Conservation (phyloP, 2,329 filamentous ascomycete genomes). For the Thielaviopsis musarum region DNA sequence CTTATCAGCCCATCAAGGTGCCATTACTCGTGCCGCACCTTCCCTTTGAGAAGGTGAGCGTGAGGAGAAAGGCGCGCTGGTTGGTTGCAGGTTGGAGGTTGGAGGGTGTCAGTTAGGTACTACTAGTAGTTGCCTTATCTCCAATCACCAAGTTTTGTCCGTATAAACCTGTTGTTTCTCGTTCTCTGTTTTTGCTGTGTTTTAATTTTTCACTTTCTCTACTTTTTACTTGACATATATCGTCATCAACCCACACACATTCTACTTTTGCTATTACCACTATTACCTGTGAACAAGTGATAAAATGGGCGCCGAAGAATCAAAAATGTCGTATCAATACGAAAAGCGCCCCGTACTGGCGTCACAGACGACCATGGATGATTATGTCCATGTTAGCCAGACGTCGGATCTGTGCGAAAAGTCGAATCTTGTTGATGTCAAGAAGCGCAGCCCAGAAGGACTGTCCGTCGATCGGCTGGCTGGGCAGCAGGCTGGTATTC, state of each 20-base stretch:
- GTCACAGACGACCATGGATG: background rate
- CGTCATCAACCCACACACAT: background rate
- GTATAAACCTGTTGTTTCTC: background rate
- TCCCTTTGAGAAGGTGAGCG: too few species aligned
- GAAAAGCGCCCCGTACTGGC: background rate
- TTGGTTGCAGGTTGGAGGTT: too few species aligned
- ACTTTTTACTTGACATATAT: background rate
- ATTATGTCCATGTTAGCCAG: slow-evolving; percentile 1
- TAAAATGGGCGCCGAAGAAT: slow-evolving; percentile 5
- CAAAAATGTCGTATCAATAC: background rate
- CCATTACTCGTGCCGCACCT: too few species aligned
- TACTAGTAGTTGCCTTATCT: too few species aligned
- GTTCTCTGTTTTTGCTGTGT: background rate
- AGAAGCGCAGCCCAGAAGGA: slow-evolving; percentile 20
- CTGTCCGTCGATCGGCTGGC: slow-evolving; percentile 35
- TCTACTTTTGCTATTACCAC: background rate
- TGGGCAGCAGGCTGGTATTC: slow-evolving; percentile 43
- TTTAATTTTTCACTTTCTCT: background rate
- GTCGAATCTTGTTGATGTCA: slow-evolving; percentile 5
- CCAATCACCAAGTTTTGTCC: background rate
- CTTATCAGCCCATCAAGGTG: background rate
- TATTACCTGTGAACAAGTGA: too few species aligned
- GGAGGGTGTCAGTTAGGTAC: too few species aligned
- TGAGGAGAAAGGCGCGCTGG: too few species aligned
- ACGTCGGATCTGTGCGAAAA: background rate